These are phyloP conservation scores for Metschnikowia reukaufii DNA, from an alignment of 805 yeast species.

Conservation along the genomic window DNA sequence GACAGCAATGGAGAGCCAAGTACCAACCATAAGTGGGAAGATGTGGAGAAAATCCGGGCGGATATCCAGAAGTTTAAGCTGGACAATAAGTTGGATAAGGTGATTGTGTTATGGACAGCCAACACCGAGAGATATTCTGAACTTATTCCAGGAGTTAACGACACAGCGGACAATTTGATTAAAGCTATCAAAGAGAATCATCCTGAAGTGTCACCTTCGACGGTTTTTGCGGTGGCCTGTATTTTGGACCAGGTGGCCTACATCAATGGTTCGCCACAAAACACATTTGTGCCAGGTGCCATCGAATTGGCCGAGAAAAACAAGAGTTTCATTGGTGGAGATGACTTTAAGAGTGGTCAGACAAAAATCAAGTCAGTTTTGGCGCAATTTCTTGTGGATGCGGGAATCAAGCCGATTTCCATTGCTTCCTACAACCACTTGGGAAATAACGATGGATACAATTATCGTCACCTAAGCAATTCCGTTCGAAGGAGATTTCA, in stretches of 20 bases:
- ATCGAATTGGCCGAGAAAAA: constrained; percentile 82
- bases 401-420: constrained; percentile 93
- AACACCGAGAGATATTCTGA: constrained; percentile 93
- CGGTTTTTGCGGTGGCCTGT: constrained; percentile 91
- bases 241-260: constrained; percentile 87
- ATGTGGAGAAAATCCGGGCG: constrained; percentile 79
- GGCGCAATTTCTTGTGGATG: constrained; percentile 94
- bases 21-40: constrained; percentile 76
- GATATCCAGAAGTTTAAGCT: constrained; percentile 80
- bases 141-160: constrained; percentile 76
- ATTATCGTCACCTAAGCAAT: constrained; percentile 89
- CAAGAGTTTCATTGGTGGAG: constrained; percentile 86
- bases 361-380: constrained; percentile 94
- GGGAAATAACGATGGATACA: constrained; percentile 95
- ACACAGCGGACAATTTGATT: constrained; percentile 78
- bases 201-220: constrained; percentile 85
- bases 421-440: constrained; percentile 95
- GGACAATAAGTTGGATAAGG: constrained; percentile 74
- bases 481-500: constrained; percentile 92
- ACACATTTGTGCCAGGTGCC: constrained; percentile 95
- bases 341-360: constrained; percentile 96
- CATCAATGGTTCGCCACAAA: constrained; percentile 96
- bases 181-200: constrained; percentile 75
- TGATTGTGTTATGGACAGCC: constrained; percentile 94
- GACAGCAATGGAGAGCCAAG: constrained; percentile 48